phyloP scores from a whole-genome alignment of 2,329 filamentous ascomycete genomes.

The Sporothrix pallida region DNA sequence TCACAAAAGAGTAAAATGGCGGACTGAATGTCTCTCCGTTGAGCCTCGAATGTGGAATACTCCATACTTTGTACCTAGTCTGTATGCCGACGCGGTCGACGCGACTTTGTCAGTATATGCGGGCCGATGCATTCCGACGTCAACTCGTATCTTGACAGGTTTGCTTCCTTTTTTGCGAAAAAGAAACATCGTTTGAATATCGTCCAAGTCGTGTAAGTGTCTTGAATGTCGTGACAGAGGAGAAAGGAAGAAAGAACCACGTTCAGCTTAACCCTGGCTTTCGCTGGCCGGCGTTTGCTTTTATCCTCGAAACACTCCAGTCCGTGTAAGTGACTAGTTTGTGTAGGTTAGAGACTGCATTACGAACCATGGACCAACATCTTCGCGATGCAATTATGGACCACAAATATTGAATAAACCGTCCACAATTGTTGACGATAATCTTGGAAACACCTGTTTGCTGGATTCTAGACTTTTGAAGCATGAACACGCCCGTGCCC shows the following conservation, averaged over 20 bases:
- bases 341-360: neutral
- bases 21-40: neutral
- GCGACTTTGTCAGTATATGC: neutral
- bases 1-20: no score
- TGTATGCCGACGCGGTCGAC: neutral
- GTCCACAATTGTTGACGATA: neutral
- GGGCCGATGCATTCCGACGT: neutral
- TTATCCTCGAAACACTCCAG: constrained; percentile 4
- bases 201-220: neutral
- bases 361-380: neutral
- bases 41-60: neutral
- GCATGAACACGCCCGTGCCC: neutral
- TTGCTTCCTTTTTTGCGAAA: neutral
- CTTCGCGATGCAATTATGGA: neutral
- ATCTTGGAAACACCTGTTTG: neutral
- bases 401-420: neutral
- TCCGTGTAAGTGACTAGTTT: neutral
- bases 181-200: neutral
- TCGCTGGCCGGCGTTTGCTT: neutral
- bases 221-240: neutral
- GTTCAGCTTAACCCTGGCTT: neutral
- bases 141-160: neutral
- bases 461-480: no score
- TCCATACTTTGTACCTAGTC: neutral
- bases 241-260: neutral